Conservation (phyloP, 1,139 yeast genomes). For the Nadsonia commutata region DNA sequence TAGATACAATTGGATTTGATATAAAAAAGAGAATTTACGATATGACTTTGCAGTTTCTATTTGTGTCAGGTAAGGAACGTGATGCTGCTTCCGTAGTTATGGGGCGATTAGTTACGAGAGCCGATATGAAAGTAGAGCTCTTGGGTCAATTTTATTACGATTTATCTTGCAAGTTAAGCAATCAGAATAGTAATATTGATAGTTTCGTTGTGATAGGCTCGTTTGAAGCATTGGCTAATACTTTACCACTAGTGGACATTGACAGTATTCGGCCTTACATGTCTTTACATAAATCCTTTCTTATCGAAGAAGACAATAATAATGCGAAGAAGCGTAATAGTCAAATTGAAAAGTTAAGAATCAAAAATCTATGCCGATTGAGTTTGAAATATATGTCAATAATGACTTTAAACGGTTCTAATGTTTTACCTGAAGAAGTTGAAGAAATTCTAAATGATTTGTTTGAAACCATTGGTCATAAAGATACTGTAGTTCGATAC, state of each 20-base stretch:
- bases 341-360: slow-evolving; percentile 13
- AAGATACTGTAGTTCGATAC: slow-evolving; percentile 29
- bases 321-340: neutral
- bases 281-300: slow-evolving; percentile 2
- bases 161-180: neutral
- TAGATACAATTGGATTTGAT: slow-evolving; percentile 28
- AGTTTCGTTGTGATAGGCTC: slow-evolving; percentile 12
- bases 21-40: slow-evolving; percentile 26
- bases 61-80: slow-evolving; percentile 33
- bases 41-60: slow-evolving; percentile 24
- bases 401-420: slow-evolving; percentile 1
- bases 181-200: neutral
- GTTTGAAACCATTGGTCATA: slow-evolving; percentile 20
- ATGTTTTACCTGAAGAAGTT: slow-evolving; percentile 16
- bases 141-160: slow-evolving; percentile 9
- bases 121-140: slow-evolving; percentile 18
- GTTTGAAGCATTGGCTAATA: slow-evolving; percentile 11
- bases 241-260: slow-evolving; percentile 9
- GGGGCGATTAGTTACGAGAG: slow-evolving; percentile 29
- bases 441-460: slow-evolving; percentile 31
- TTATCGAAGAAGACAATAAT: neutral
- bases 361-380: slow-evolving; percentile 27
- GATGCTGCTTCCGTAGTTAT: slow-evolving; percentile 31
- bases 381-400: slow-evolving; percentile 14
- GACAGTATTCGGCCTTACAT: slow-evolving; percentile 7